phyloP scores from a whole-genome alignment of 176 grass and related monocot genomes.

The Carex pumila region DNA sequence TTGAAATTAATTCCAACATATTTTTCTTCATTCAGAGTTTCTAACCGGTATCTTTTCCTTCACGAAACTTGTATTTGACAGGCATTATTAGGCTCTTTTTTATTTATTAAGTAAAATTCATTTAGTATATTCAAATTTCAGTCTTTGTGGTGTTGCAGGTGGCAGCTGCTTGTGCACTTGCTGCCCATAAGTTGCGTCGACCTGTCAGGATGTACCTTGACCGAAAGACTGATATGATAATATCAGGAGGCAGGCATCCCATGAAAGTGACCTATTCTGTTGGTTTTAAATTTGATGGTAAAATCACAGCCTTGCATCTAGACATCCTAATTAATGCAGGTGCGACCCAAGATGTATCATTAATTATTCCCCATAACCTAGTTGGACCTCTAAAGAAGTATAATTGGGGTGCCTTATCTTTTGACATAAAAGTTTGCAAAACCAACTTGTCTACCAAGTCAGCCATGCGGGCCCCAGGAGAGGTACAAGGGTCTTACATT shows the following conservation, averaged over 20 bases:
- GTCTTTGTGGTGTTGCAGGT: constrained; percentile 41
- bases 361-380: constrained; percentile 59
- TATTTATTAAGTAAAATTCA: not conserved
- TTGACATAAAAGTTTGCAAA: constrained; percentile 77
- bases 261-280: constrained; percentile 95
- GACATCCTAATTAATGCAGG: constrained; percentile 87
- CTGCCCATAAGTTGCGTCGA: constrained; percentile 64
- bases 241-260: constrained; percentile 87
- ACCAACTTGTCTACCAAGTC: constrained; percentile 74
- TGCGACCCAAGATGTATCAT: constrained; percentile 57
- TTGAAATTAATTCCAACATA: too few species aligned
- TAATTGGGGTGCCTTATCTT: constrained; percentile 93
- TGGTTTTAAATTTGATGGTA: constrained; percentile 80
- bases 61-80: not conserved
- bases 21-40: not conserved
- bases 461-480: constrained; percentile 89
- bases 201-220: constrained; percentile 93
- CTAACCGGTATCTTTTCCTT: not conserved
- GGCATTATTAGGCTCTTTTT: not conserved
- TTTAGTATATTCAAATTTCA: not conserved
- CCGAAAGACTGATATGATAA: constrained; percentile 88
- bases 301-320: constrained; percentile 84
- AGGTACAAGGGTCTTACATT: constrained; percentile 86
- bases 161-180: constrained; percentile 82
- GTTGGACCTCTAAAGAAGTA: constrained; percentile 77